Conservation (phyloP, 2,329 filamentous ascomycete species). For the Sporothrix brunneoviolacea region DNA sequence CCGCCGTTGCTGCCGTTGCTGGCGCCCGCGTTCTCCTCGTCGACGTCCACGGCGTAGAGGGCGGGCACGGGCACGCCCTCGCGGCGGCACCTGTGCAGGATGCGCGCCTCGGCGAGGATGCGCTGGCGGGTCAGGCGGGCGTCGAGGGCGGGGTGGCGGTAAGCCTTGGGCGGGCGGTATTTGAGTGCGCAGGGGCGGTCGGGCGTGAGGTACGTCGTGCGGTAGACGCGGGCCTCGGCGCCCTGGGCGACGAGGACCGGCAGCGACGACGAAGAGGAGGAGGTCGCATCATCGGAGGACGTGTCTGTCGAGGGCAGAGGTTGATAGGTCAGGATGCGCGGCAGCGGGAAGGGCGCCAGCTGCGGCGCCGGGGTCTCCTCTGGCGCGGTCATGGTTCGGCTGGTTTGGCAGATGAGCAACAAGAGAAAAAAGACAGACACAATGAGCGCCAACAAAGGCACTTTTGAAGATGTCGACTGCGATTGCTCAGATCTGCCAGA, state of each 20-base stretch:
- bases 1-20: conserved; percentile 7
- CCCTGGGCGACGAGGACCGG: conserved; percentile 80
- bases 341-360: conserved; percentile 30
- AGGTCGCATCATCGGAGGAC: conserved; percentile 32
- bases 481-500: too few relatives aligned
- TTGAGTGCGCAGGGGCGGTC: conserved; percentile 72
- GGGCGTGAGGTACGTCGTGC: conserved; percentile 69
- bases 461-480: too few relatives aligned
- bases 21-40: conserved; percentile 55
- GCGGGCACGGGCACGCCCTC: conserved; percentile 79
- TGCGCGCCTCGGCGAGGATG: conserved; percentile 81
- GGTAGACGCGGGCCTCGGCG: conserved; percentile 91
- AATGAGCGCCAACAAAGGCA: too few relatives aligned
- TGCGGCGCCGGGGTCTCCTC: conserved; percentile 10
- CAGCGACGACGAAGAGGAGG: conserved; percentile 30
- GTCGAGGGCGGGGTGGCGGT: conserved; percentile 86
- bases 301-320: too few relatives aligned
- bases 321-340: conserved; percentile 52
- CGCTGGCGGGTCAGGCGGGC: conserved; percentile 78
- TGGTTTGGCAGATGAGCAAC: too few relatives aligned
- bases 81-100: conserved; percentile 68
- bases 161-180: conserved; percentile 83
- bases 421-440: too few relatives aligned
- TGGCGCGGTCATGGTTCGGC: not conserved
- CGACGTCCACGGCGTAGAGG: conserved; percentile 60